Evolutionary conservation across 208 protist species (phyloP).

Genomic region (Jaenimonas drosophilae): DNA sequence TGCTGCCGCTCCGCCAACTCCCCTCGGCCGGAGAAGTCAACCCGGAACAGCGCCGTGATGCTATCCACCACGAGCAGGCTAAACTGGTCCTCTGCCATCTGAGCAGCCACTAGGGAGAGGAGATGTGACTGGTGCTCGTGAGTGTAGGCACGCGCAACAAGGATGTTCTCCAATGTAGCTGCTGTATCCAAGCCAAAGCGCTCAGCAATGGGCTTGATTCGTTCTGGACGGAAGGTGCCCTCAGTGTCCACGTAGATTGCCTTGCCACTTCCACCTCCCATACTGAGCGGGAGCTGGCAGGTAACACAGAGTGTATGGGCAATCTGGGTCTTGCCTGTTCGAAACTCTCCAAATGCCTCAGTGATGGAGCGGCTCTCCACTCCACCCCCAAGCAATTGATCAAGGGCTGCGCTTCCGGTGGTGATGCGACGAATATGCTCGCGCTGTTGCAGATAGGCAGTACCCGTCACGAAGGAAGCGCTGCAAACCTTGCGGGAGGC

Average conservation of each 20-base stretch:
- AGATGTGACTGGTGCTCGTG: slow-evolving; percentile 91
- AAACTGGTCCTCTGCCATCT: slow-evolving; percentile 91
- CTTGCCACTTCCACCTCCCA: slow-evolving; percentile 91
- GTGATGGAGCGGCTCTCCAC: slow-evolving; percentile 95
- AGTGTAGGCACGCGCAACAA: slow-evolving; percentile 96
- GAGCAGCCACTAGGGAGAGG: slow-evolving; percentile 83
- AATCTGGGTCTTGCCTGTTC: slow-evolving; percentile 98
- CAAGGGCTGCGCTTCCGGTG: slow-evolving; percentile 90
- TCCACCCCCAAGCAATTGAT: slow-evolving; percentile 94
- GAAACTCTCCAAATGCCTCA: slow-evolving; percentile 99
- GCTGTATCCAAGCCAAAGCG: slow-evolving; percentile 91
- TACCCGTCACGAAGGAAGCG: slow-evolving; percentile 86
- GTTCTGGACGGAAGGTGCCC: slow-evolving; percentile 96
- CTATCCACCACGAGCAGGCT: slow-evolving; percentile 96
- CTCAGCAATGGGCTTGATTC: slow-evolving; percentile 94
- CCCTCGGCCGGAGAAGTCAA: slow-evolving; percentile 96
- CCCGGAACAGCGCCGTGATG: slow-evolving; percentile 98
- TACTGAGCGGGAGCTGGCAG: slow-evolving; percentile 88
- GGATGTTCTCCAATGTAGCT: slow-evolving; percentile 95
- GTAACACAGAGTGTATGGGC: slow-evolving; percentile 98
- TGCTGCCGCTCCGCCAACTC: slow-evolving; percentile 96
- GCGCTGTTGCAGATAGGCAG: slow-evolving; percentile 80
- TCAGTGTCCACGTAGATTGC: slow-evolving; percentile 98
- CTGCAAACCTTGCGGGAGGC: slow-evolving; percentile 84
- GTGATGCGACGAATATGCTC: slow-evolving; percentile 86